Evolutionary conservation across 345 rosid species (phyloP), one percentile per base, ranked within the genome.

Genomic region (Pistacia integerrima): DNA sequence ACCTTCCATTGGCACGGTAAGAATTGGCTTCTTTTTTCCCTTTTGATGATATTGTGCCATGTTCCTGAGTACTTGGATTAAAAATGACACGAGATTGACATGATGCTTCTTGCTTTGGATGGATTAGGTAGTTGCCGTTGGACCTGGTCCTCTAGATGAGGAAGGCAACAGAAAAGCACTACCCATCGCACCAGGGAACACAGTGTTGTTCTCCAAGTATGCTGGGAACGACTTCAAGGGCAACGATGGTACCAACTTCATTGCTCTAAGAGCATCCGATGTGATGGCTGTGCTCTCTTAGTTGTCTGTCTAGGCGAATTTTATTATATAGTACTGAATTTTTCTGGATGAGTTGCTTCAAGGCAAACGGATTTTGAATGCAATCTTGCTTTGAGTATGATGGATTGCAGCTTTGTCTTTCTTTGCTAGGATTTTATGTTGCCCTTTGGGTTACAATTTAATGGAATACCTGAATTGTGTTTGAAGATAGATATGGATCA

Each of bases 201-300:
- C 97, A 3, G 97, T 97, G 52, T 79, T 97, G 74, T 92, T 88
- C 88, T 90, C 99, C 65, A 94, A 94, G 88, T 94, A 94, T 30
- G 97, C 97, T 0, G 98, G 98, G 20, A 94, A 90, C 36, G 99
- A 92, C 78, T 94, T 91, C 83, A 89, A 91, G 87, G 92, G 91
- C 49, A 87, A 75, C 38, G 97, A 97, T 44, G 98, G 95, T 11
- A 59, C 89, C 38, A 87, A 87, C 82, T 97, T 92, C 84, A 91
- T 94, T 74, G 98, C 93, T 20, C 82, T 97, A 9, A 89, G 91
- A 84, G 95, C 82, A 63, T 81, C 97, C 17, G 98, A 97, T 84
- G 90, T 97, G 28, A 92, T 97, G 95, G 98, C 99, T 8, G 85
- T 92, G 62, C 95, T 97, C 71, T 89, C 95, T 65, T 97, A 92